Evolutionary conservation across 768 basidiomycete species (phyloP).

Genomic region (Mycena leptocephala): DNA sequence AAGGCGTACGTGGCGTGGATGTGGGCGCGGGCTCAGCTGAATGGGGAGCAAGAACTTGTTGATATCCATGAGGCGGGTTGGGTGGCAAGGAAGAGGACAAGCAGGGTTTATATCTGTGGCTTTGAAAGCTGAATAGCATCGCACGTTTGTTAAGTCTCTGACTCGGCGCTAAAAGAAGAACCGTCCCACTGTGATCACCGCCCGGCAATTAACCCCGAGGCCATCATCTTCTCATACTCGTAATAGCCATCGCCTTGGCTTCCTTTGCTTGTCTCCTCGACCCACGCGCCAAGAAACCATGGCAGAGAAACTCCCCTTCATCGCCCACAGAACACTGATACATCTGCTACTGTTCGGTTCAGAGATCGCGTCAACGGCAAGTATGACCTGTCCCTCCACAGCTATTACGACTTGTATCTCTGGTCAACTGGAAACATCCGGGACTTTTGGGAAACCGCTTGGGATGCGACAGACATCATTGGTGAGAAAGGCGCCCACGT

Average conservation of each 20-base stretch:
- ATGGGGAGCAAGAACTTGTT: conserved; percentile 83
- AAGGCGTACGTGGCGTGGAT: conserved; percentile 73
- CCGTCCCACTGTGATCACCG: no score
- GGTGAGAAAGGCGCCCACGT: conserved; percentile 75
- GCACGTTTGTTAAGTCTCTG: neutral
- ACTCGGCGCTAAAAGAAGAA: no score
- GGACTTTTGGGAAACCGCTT: conserved; percentile 81
- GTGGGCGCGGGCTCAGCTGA: conserved; percentile 84
- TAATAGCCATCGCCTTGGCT: neutral
- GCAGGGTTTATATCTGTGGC: conserved; percentile 11
- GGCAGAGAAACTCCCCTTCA: conserved; percentile 56
- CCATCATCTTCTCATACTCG: no score
- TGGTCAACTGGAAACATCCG: conserved; percentile 78
- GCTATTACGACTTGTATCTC: conserved; percentile 76
- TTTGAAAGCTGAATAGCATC: neutral
- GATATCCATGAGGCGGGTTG: conserved; percentile 55
- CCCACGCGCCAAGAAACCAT: conserved; percentile 10
- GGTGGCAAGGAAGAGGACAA: conserved; percentile 30
- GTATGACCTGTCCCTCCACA: conserved; percentile 59
- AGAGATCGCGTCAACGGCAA: conserved; percentile 65
- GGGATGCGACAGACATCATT: conserved; percentile 77
- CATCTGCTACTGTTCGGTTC: conserved; percentile 67
- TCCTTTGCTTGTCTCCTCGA: neutral
- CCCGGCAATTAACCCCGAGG: no score
- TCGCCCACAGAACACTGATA: conserved; percentile 57